Conservation (phyloP, 228 moss, liverwort and hornwort species). For the Sphagnum magellanicum region DNA sequence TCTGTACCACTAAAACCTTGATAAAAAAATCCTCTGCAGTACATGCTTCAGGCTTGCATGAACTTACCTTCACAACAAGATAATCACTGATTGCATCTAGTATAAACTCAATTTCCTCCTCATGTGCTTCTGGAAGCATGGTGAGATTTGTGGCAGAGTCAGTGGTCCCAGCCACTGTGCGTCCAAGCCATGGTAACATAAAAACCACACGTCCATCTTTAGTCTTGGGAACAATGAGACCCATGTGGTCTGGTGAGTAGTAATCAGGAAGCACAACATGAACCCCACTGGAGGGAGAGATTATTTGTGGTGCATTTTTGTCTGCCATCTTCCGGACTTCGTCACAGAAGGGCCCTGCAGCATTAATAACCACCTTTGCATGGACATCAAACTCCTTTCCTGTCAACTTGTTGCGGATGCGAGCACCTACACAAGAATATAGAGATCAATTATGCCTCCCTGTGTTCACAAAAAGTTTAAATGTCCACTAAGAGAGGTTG, state of each 20-base stretch:
- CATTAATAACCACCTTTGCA: constrained; percentile 85
- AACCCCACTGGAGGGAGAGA: constrained; percentile 89
- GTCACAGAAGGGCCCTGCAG: constrained; percentile 91
- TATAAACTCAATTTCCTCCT: constrained; percentile 94
- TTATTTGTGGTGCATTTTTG: constrained; percentile 43
- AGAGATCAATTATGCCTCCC: not conserved
- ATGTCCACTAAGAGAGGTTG: not conserved
- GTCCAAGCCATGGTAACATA: constrained; percentile 96
- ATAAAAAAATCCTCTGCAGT: too few relatives aligned
- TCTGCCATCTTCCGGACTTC: constrained; percentile 57
- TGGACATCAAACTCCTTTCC: constrained; percentile 83
- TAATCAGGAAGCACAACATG: constrained; percentile 95
- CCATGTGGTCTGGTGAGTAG: constrained; percentile 95
- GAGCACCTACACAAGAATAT: constrained; percentile 19
- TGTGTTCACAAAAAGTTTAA: not conserved
- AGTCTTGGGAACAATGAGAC: constrained; percentile 93
- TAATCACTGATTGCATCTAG: constrained; percentile 97
- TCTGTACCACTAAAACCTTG: too few relatives aligned
- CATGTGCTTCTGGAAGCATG: constrained; percentile 87
- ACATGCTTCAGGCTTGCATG: too few relatives aligned
- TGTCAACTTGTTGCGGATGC: constrained; percentile 69
- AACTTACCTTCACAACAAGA: constrained; percentile 75
- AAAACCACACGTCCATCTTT: constrained; percentile 95
- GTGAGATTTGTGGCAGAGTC: constrained; percentile 68
- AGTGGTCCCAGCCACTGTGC: constrained; percentile 95